Base-by-base conservation (phyloP, 805 yeast species). In the Hagleromyces aurorensis region DNA sequence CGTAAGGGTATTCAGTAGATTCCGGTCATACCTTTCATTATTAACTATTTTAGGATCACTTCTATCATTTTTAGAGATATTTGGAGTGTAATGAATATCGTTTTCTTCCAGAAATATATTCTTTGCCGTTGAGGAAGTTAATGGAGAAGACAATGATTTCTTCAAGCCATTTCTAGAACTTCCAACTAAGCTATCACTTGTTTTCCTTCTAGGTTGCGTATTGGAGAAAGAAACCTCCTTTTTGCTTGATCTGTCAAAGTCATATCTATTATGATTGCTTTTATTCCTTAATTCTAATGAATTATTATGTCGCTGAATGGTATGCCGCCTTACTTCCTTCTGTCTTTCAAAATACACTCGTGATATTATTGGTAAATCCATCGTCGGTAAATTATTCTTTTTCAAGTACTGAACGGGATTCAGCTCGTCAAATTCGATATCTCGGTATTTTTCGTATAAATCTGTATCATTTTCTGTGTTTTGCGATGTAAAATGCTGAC, bases 331-430 rank as follows among this genome's bases (percentile, higher is more conserved):
- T 23, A 55, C 58, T 21, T 41, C 46, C 29, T 50, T 59, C 33
- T 61, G 64, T 31, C 50, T 57, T 30, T 60, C 61, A 30, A 62
- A 54, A 36, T 55, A 63, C 6, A 50, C 22, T 29, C 56, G 56
- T 7, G 62, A 55, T 7, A 62, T 48, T 20, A 37, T 45, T 12
- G 65, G 63, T 25, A 62, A 43, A 19, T 61, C 67, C 13, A 40
- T 39, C 2, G 62, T 43, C 2, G 66, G 62, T 9, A 61, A 35
- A 22, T 56, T 53, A 33, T 60, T 45, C 38, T 53, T 52, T 33
- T 52, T 59, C 13, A 57, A 40, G 36, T 59, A 62, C 37, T 62
- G 65, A 21, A 59, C 58, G 7, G 67, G 67, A 35, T 61, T 63
- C 30, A 61, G 39, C 5, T 58, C 59, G 25, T 59, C 62, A 42